A percentile compares a stretch with the other conserved stretches of the same genome.
phyloP scores from a whole-genome alignment of 306 rosid species.

The Mucuna pruriens region DNA sequence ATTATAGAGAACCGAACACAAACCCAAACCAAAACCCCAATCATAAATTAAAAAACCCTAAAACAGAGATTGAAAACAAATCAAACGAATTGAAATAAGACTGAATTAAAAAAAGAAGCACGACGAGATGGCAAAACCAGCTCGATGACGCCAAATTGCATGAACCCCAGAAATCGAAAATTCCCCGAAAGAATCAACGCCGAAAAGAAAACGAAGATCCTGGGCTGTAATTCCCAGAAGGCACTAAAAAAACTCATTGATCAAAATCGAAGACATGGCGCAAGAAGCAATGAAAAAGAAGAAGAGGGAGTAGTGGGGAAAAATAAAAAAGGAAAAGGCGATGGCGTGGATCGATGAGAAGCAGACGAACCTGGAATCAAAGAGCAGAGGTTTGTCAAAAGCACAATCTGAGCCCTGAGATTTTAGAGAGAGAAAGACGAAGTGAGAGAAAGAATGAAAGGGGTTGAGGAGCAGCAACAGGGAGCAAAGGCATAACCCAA shows the following conservation, averaged over 20 bases:
- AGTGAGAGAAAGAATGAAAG: conserved; percentile 39
- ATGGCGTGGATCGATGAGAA: conserved; percentile 64
- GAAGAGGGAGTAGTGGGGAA: not conserved
- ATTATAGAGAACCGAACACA: conserved; percentile 31
- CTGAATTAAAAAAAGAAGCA: conserved; percentile 16
- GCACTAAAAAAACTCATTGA: conserved; percentile 20
- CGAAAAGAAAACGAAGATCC: conserved; percentile 50
- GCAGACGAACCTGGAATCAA: conserved; percentile 71
- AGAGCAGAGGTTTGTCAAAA: conserved; percentile 57
- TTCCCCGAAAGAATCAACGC: conserved; percentile 32
- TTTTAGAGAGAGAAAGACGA: conserved; percentile 59
- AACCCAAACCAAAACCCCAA: conserved; percentile 42
- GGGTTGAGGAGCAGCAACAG: conserved; percentile 60
- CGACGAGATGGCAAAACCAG: conserved; percentile 44
- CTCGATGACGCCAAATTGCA: conserved; percentile 40
- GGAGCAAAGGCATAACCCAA: conserved; percentile 58
- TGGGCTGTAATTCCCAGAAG: conserved; percentile 38
- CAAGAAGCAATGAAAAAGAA: not conserved
- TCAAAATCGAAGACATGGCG: conserved; percentile 51
- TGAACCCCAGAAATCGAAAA: conserved; percentile 30
- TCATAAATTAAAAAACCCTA: conserved; percentile 33
- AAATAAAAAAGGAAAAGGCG: conserved; percentile 12
- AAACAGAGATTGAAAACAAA: conserved; percentile 17
- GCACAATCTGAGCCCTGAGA: conserved; percentile 64
- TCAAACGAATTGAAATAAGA: conserved; percentile 34